Evolutionary conservation across 768 basidiomycete species (phyloP).

Genomic region (Dendrothele bispora): DNA sequence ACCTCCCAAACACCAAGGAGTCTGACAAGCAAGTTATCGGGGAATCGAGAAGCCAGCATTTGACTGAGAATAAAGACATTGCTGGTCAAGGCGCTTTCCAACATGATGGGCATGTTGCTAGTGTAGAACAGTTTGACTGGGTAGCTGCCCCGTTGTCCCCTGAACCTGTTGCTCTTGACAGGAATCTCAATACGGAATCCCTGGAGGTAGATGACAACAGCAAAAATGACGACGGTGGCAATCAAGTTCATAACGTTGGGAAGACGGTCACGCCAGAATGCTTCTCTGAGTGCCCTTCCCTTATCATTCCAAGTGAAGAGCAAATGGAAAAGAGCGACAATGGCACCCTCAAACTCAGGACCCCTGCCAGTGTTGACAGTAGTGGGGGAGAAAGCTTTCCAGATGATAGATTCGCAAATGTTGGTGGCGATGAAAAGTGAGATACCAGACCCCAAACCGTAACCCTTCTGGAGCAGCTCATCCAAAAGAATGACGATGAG

Average conservation of each 20-base stretch:
- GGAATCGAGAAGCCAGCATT: conserved; percentile 93
- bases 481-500: conserved; percentile 98
- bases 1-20: conserved; percentile 99
- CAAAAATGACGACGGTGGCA: conserved; percentile 89
- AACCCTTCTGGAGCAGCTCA: conserved; percentile 98
- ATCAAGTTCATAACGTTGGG: conserved; percentile 98
- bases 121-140: conserved; percentile 99
- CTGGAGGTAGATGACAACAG: conserved; percentile 95
- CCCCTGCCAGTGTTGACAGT: conserved; percentile 98
- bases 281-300: conserved; percentile 93
- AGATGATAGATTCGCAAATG: conserved; percentile 98
- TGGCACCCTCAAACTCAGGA: conserved; percentile 96
- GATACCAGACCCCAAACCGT: conserved; percentile 97
- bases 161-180: conserved; percentile 93
- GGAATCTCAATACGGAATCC: conserved; percentile 99
- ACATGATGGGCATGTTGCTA: conserved; percentile 99
- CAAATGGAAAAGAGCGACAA: conserved; percentile 95
- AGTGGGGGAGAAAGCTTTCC: conserved; percentile 99
- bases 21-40: conserved; percentile 83
- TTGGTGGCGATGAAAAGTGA: conserved; percentile 99
- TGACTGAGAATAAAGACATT: conserved; percentile 97
- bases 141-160: conserved; percentile 94
- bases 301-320: conserved; percentile 99
- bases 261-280: conserved; percentile 95
- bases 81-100: conserved; percentile 88